phyloP scores from a whole-genome alignment of 1,139 yeast species.

The Nakaseomyces sp. region DNA sequence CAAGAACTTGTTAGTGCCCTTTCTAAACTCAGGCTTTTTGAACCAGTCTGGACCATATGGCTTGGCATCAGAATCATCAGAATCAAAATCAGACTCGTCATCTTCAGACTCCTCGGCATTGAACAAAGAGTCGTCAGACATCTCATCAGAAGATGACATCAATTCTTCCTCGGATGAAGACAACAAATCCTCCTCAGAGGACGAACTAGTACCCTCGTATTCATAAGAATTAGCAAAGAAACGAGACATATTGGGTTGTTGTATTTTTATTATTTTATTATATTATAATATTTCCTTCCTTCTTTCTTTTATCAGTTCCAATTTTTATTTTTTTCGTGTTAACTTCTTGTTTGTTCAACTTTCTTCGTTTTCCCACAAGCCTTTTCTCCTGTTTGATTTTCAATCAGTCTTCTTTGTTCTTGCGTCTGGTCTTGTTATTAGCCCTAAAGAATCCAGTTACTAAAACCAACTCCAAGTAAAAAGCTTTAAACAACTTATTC shows the following conservation, averaged over 20 bases:
- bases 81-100: slow-evolving; percentile 42
- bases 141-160: slow-evolving; percentile 38
- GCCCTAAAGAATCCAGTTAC: too few species aligned
- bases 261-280: neutral
- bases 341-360: neutral
- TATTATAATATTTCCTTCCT: neutral
- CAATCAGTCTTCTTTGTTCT: too few species aligned
- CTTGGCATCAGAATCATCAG: slow-evolving; percentile 36
- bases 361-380: neutral
- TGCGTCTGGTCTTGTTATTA: too few species aligned
- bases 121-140: slow-evolving; percentile 24
- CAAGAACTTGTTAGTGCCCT: slow-evolving; percentile 31
- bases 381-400: too few species aligned
- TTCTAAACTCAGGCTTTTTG: slow-evolving; percentile 34
- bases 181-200: slow-evolving; percentile 68
- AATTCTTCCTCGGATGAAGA: slow-evolving; percentile 65
- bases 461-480: too few species aligned
- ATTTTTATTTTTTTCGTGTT: neutral
- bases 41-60: slow-evolving; percentile 36
- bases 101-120: slow-evolving; percentile 32
- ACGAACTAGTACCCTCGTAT: slow-evolving; percentile 55
- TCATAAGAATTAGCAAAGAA: slow-evolving; percentile 54
- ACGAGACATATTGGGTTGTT: slow-evolving; percentile 44
- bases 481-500: too few species aligned
- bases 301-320: neutral